Conservation (phyloP, 495 filamentous ascomycete genomes). For the Podospora conica region DNA sequence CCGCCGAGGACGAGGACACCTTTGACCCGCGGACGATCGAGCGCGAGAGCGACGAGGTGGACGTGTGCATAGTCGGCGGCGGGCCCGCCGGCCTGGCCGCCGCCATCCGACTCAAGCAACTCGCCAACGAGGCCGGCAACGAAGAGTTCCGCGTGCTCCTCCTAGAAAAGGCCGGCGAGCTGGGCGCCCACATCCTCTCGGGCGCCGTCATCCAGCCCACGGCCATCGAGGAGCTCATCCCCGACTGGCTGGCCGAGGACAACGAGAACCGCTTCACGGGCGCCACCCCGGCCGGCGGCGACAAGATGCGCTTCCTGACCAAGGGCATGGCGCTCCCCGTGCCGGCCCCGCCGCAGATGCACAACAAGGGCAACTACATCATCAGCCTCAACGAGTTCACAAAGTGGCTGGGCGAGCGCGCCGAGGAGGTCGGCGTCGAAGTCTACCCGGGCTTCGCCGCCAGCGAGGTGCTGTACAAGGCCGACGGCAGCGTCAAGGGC, state of each 20-base stretch:
- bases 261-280: conserved; percentile 80
- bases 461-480: conserved; percentile 79
- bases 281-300: conserved; percentile 72
- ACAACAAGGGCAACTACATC: conserved; percentile 97
- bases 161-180: conserved; percentile 90
- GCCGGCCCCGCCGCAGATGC: conserved; percentile 92
- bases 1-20: conserved; percentile 46
- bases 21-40: conserved; percentile 72
- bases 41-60: conserved; percentile 85
- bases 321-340: conserved; percentile 69
- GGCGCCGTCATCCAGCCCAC: conserved; percentile 92
- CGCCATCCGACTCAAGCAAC: conserved; percentile 91
- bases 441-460: conserved; percentile 95
- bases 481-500: conserved; percentile 83
- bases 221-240: conserved; percentile 83
- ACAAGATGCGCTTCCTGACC: conserved; percentile 95
- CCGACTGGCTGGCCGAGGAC: conserved; percentile 84
- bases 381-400: conserved; percentile 88
- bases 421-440: conserved; percentile 97
- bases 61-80: conserved; percentile 94
- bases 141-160: conserved; percentile 91
- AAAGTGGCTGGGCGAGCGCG: conserved; percentile 91
- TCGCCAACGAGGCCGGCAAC: conserved; percentile 92
- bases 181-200: conserved; percentile 92
- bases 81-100: conserved; percentile 88